Base-by-base conservation (phyloP, 2,329 filamentous ascomycete genomes). In the Penicillium oxalicum region DNA sequence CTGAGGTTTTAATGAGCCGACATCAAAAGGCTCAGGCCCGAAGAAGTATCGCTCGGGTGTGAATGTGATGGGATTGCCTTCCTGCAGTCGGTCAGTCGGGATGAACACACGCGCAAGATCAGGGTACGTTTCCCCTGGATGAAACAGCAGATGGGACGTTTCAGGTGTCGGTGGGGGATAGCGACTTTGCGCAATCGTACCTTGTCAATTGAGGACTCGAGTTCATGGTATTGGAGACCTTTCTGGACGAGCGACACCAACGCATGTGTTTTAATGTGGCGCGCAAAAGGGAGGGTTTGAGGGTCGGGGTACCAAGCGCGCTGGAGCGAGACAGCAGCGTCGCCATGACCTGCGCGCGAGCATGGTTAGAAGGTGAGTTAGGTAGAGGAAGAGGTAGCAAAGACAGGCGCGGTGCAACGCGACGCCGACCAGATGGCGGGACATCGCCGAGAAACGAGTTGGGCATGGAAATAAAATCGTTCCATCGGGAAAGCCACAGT, bases 211-310 rank as follows among this genome's bases (percentile, higher is more conserved):
- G 72, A 72, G 53, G 72, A 65, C 52, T 76, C 73, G 40, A 77
- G 64, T 53, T 78, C 74, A 61, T 77, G 64, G 61, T 77, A 77
- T 52, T 75, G 72, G 39, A 86, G 69, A 47, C 82, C 82, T 61
- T 84, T 81, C 60, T 85, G 82, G 32, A 85, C 77, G 45, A 86
- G 71, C 39, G 76, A 74, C 40, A 85, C 73, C 50, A 86, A 71
- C 34, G 80, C 77, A 61, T 81, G 77, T 33, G 77, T 74, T 59
- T 75, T 76, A 60, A 84, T 78, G 58, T 76, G 74, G 40, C 72
- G 74, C 49, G 81, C 80, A 67, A 84, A 84, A 18, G 81, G 78
- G 40, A 84, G 73, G 57, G 68, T 70, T 58, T 83, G 79, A 46
- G 80, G 80, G 61, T 84, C 77, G 61, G 76, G 75, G 61, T 79